Base-by-base conservation (phyloP, 352 stramenopile species). In the Phytopythium kandeliae region DNA sequence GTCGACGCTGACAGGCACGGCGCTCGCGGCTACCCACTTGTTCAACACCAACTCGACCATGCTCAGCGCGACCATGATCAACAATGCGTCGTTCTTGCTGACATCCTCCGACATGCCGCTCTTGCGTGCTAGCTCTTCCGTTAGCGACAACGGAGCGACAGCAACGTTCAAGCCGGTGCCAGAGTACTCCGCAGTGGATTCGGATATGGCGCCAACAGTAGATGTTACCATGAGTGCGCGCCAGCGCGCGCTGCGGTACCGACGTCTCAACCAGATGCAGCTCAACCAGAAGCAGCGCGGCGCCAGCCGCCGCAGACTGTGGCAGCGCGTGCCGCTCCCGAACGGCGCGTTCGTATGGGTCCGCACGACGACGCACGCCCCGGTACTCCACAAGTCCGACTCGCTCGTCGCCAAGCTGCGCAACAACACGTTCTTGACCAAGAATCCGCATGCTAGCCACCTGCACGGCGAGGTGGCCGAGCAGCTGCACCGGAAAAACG, bases 401-500 rank as follows among this genome's bases (percentile, higher is more conserved):
- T 83, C 75, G 15, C 59, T 86, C 22, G 52, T 86, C 34, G 22
- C 51, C 36, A 86, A 86, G 48, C 50, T 86, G 24, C 61, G 70
- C 21, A 82, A 76, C 59, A 80, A 71, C 36, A 84, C 74, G 17
- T 84, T 86, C 31, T 21, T 84, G 49, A 64, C 54, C 17, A 78
- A 81, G 53, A 79, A 83, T 37, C 71, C 71, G 31, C 62, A 71
- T 17, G 58, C 59, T 3, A 73, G 67, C 28, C 47, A 63, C 10
- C 63, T 85, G 28, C 65, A 62, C 16, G 72, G 60, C 26, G 66
- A 78, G 15, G 62, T 89, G 35, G 71, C 71, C 0, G 74, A 85
- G 40, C 76, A 86, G 56, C 48, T 89, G n/a, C 78, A 77, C 54
- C 71, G 78, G n/a, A 89, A 89, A 49, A 89, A 89, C 53, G 75